phyloP scores from a whole-genome alignment of 2,329 filamentous ascomycete species.

The Aureobasidium sp. region DNA sequence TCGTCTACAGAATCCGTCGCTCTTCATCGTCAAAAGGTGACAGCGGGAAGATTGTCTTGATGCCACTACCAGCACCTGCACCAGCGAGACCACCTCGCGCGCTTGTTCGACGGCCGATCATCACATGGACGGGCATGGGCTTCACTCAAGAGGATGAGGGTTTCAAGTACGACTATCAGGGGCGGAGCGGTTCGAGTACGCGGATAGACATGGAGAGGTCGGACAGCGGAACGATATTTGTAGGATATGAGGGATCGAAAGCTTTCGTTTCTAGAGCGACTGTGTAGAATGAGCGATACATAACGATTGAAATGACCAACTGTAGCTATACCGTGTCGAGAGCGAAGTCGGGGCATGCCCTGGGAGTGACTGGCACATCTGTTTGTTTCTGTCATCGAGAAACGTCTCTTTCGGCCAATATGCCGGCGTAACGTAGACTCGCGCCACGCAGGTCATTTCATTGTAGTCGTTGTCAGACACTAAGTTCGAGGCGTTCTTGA shows the following conservation, averaged over 20 bases:
- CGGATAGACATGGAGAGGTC: neutral
- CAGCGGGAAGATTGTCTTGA: neutral
- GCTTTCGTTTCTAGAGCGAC: neutral
- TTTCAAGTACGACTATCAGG: neutral
- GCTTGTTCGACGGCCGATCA: neutral
- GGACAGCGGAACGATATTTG: slow-evolving; percentile 4
- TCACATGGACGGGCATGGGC: slow-evolving; percentile 6
- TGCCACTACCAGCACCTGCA: neutral
- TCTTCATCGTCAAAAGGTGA: neutral
- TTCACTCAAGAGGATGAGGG: neutral
- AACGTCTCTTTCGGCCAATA: no score
- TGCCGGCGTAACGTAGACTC: no score
- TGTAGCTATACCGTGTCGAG: neutral
- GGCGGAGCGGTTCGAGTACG: neutral
- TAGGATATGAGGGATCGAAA: slow-evolving; percentile 2
- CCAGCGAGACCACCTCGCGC: neutral
- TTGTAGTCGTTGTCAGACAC: no score
- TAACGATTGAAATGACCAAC: neutral
- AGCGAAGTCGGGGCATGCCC: no score
- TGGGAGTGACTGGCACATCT: no score
- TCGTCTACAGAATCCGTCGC: neutral
- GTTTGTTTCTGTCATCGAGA: no score
- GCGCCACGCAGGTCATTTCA: no score
- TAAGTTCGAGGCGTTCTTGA: no score
- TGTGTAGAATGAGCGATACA: neutral